Percentiles rank a stretch among this genome's conserved stretches.
Evolutionary conservation across 768 basidiomycete genomes (phyloP).

Genomic region (Neoboletus magnificus): DNA sequence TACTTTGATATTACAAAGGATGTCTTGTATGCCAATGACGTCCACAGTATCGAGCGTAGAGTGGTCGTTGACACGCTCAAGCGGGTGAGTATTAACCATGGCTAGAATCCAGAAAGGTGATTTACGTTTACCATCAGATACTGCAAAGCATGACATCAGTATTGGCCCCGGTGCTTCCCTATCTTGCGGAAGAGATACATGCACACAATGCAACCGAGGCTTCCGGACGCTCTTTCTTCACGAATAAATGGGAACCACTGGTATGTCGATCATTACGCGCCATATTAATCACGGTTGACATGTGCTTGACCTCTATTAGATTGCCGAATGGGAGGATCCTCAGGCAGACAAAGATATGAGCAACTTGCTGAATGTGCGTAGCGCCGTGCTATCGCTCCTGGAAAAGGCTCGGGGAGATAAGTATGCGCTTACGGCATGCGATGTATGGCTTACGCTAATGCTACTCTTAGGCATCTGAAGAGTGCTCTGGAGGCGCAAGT

Average conservation of each 20-base stretch:
- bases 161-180: conserved; percentile 84
- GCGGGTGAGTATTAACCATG: conserved; percentile 43
- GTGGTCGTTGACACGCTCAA: conserved; percentile 69
- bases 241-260: conserved; percentile 61
- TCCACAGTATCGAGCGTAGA: conserved; percentile 51
- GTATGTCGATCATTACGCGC: conserved; percentile 40
- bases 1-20: conserved; percentile 95
- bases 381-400: conserved; percentile 58
- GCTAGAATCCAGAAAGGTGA: neutral
- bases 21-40: conserved; percentile 70
- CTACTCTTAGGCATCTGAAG: conserved; percentile 55
- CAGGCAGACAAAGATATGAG: conserved; percentile 61
- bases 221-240: conserved; percentile 59
- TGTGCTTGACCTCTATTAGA: conserved; percentile 34
- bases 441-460: conserved; percentile 2
- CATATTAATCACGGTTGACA: neutral
- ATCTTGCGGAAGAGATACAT: conserved; percentile 87
- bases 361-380: conserved; percentile 56
- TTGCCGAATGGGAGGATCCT: conserved; percentile 58
- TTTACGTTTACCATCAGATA: conserved; percentile 40
- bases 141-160: conserved; percentile 64
- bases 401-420: conserved; percentile 76
- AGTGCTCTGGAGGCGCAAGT: conserved; percentile 78
- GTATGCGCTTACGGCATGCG: conserved; percentile 38
- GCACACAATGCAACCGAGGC: conserved; percentile 19